Evolutionary conservation across 2,329 filamentous ascomycete genomes (phyloP).

Genomic region (Ceratocystis alfenasii): DNA sequence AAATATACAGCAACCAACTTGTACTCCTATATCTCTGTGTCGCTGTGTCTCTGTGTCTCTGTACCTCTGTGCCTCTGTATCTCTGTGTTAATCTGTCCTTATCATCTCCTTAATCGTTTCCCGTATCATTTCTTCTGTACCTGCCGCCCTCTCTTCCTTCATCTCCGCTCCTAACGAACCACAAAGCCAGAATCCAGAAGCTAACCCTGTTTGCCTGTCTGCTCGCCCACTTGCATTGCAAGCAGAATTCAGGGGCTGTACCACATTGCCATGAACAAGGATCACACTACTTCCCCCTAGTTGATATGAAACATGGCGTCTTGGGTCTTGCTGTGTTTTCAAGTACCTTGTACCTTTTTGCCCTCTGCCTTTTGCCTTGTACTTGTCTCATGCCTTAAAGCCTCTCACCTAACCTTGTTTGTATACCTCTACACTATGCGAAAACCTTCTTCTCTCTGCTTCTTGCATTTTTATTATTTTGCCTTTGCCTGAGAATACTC

Average conservation of each 20-base stretch:
- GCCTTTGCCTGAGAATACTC: background rate
- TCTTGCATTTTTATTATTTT: background rate
- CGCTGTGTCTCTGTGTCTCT: background rate
- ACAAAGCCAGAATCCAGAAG: too few relatives aligned
- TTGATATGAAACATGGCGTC: slow-evolving; percentile 5
- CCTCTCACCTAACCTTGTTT: too few relatives aligned
- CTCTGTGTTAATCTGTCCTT: background rate
- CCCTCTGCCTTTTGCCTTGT: background rate
- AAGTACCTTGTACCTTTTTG: background rate
- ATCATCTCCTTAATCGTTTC: background rate
- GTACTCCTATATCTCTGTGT: background rate
- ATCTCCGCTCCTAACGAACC: background rate
- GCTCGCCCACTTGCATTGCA: background rate
- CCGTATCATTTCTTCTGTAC: background rate
- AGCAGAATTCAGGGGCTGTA: slow-evolving; percentile 5
- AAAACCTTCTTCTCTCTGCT: too few relatives aligned
- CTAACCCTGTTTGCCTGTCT: too few relatives aligned
- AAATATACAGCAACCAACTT: background rate
- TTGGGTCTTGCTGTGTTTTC: background rate
- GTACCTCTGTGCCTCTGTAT: background rate
- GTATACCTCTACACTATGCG: too few relatives aligned
- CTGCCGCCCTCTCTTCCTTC: background rate
- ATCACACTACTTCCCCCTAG: background rate
- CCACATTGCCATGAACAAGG: background rate
- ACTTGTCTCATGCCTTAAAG: background rate